Evolutionary conservation across 2,329 filamentous ascomycete species (phyloP).

Genomic region (Diaporthe caulivora): DNA sequence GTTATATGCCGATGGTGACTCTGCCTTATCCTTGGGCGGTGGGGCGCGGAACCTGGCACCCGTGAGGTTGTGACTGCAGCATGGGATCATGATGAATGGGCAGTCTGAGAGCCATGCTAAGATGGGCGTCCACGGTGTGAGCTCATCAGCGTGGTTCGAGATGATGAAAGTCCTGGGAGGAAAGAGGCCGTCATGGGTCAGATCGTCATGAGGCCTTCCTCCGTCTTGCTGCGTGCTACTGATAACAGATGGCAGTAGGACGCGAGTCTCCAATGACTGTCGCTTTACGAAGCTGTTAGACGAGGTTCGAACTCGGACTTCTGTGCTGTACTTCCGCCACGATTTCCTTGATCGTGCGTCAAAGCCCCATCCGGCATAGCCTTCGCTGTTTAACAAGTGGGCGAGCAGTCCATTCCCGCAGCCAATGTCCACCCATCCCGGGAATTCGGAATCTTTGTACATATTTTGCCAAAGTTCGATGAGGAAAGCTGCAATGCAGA

Average conservation of each 20-base stretch:
- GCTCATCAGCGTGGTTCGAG: constrained; percentile 96
- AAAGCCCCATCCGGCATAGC: constrained; percentile 89
- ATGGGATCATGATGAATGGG: constrained; percentile 93
- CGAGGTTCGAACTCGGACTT: constrained; percentile 50
- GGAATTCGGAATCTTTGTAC: constrained; percentile 75
- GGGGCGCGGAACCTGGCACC: constrained; percentile 80
- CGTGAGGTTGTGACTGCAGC: constrained; percentile 89
- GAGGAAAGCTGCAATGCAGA: constrained; percentile 90
- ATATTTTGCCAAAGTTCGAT: constrained; percentile 92
- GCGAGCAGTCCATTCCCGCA: constrained; percentile 95
- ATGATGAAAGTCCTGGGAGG: constrained; percentile 86
- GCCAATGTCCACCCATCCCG: constrained; percentile 94
- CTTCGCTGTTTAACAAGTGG: constrained; percentile 83
- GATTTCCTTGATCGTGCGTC: constrained; percentile 89
- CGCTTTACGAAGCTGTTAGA: constrained; percentile 21
- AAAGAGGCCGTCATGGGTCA: constrained; percentile 74
- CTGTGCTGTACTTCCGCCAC: constrained; percentile 77
- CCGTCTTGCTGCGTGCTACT: constrained; percentile 37
- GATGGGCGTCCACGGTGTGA: constrained; percentile 95
- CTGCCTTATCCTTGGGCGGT: constrained; percentile 62
- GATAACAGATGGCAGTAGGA: constrained; percentile 63
- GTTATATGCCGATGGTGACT: constrained; percentile 79
- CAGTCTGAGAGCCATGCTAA: constrained; percentile 81
- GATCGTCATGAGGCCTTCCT: constrained; percentile 41
- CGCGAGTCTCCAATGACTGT: constrained; percentile 41